Evolutionary conservation across 1,284 basidiomycete species (phyloP).

Genomic region (Lentinula novae-zelandiae): DNA sequence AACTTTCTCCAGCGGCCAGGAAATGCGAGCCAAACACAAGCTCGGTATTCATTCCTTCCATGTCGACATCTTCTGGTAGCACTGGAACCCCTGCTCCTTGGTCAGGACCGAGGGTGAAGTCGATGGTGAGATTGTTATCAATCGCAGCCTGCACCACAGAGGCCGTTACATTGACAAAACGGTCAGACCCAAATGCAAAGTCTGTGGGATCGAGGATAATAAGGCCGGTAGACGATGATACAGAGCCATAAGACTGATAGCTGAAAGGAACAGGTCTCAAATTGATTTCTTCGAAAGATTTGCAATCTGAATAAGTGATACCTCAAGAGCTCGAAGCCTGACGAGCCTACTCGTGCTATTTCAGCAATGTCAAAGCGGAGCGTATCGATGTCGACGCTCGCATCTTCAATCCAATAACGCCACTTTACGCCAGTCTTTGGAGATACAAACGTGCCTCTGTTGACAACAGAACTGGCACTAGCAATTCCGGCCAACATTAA

Average conservation of each 20-base stretch:
- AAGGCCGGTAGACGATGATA: slow-evolving; percentile 4
- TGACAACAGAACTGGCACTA: neutral
- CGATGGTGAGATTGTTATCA: slow-evolving; percentile 16
- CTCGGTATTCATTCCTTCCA: slow-evolving; percentile 18
- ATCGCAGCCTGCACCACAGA: slow-evolving; percentile 14
- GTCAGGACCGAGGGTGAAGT: slow-evolving; percentile 16
- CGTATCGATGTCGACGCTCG: slow-evolving; percentile 10
- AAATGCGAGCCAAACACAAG: slow-evolving; percentile 17
- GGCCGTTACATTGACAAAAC: slow-evolving; percentile 14
- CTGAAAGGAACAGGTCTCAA: neutral
- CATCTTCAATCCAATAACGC: slow-evolving; percentile 20
- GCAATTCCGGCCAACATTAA: neutral
- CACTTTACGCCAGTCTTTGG: slow-evolving; percentile 14
- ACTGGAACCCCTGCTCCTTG: slow-evolving; percentile 19
- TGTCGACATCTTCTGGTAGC: slow-evolving; percentile 17
- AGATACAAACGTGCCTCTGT: slow-evolving; percentile 8
- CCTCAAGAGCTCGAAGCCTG: slow-evolving; percentile 19
- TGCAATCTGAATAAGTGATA: neutral
- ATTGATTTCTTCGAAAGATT: neutral
- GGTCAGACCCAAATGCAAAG: slow-evolving; percentile 18
- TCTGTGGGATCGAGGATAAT: slow-evolving; percentile 17
- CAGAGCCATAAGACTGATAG: slow-evolving; percentile 11
- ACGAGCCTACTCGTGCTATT: slow-evolving; percentile 15
- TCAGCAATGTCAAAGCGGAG: slow-evolving; percentile 15
- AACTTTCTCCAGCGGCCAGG: slow-evolving; percentile 10